Conservation (phyloP, 129 eudicot genomes). For the carrot (Daucus carota) region DH1_v3.0 NC_030389.2:32990001-32990500, state of each 20-base stretch:
- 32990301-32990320: not conserved
- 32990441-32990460: conserved; percentile 41
- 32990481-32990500: conserved; percentile 9
- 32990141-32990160: too few species aligned
- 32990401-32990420: conserved; percentile 79
- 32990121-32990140: too few species aligned
- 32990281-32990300: not conserved
- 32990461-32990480: conserved; percentile 49
- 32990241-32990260: not conserved
- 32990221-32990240: too few species aligned
- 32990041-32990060: too few species aligned
- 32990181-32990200: too few species aligned
- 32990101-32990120: too few species aligned
- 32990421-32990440: conserved; percentile 74
- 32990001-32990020: too few species aligned
- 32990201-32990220: too few species aligned
- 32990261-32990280: not conserved
- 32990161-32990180: too few species aligned
- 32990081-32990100: too few species aligned
- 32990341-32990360: conserved; percentile 13
- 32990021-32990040: too few species aligned
- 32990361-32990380: conserved; percentile 5
- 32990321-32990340: not conserved
- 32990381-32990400: conserved; percentile 79
- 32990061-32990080: too few species aligned